Evolutionary conservation across 345 rosid genomes (phyloP), one percentile per base, ranked within the genome.

Genomic region (Abelmoschus esculentus): DNA sequence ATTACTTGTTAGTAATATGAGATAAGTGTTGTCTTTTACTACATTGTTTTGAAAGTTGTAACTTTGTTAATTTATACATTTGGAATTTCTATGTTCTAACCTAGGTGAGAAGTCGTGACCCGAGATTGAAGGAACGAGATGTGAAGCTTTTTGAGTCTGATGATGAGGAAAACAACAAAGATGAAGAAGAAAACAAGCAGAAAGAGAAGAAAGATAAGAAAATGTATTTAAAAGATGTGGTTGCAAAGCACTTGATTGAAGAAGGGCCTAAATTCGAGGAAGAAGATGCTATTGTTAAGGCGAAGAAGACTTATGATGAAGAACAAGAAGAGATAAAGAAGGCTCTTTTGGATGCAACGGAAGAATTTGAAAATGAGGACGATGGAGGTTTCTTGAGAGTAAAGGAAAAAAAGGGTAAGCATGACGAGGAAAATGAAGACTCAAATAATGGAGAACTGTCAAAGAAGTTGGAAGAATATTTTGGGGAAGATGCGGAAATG

Each of bases 201-300:
- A 10, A 53, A 53, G 75, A 73, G 56, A 34, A 36, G 67, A 73
- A 72, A 42, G 75, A 71, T 62, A 80, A 81, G 78, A 78, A 76
- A 15, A 73, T 77, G 80, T 85, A 86, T 66, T 70, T 90, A 80
- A 93, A 84, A 75, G 98, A 93, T 74, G 91, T 89, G 46, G 72
- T 75, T 46, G 97, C 97, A 0, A 83, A 76, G 76, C 87, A 83
- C 0, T 80, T 89, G 84, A 80, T 91, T 50, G 95, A 93, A 68
- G 84, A 80, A 32, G 92, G 92, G 53, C 86, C 96, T 12, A 90
- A 88, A 17, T 85, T 71, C 66, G 79, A 61, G 57, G 91, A 83
- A 10, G 78, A 56, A n/a, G 81, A 81, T 57, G 65, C 78, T 42
- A 70, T 61, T 60, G 80, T 70, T 19, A 58, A 22, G 22, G 47